Conservation (phyloP, 139 green algal genomes). For the Chlorella ohadii region DNA sequence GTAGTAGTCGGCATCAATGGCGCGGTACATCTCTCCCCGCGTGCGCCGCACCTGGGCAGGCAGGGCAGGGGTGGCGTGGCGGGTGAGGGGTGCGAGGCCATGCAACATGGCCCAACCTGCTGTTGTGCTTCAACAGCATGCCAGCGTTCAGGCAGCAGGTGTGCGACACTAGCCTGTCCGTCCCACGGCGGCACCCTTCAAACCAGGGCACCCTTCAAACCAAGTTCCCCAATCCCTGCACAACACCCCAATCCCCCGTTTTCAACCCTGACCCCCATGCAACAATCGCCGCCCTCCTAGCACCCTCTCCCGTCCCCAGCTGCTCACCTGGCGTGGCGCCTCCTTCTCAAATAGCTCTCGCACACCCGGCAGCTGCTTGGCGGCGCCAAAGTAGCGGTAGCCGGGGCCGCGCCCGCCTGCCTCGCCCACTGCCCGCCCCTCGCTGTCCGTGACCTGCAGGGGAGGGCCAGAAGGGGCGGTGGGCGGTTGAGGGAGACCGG, state of each 20-base stretch:
- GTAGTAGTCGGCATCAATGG: conserved; percentile 97
- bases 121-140: too few species aligned
- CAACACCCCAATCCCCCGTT: too few species aligned
- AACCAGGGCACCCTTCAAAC: too few species aligned
- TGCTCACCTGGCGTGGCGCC: conserved; percentile 63
- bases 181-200: too few species aligned
- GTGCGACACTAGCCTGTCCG: too few species aligned
- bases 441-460: conserved; percentile 52
- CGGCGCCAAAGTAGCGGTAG: conserved; percentile 98
- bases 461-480: too few species aligned
- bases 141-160: too few species aligned
- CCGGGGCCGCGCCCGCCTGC: conserved; percentile 61
- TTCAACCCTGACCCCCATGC: too few species aligned
- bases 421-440: conserved; percentile 63
- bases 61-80: not conserved
- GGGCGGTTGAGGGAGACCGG: too few species aligned
- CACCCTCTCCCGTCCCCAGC: too few species aligned
- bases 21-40: conserved; percentile 86
- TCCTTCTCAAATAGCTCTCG: conserved; percentile 98
- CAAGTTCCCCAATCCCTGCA: too few species aligned
- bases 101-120: not conserved
- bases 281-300: too few species aligned
- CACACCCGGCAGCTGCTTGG: conserved; percentile 98
- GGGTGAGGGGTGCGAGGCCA: not conserved
- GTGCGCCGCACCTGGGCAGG: conserved; percentile 60